These are phyloP conservation scores for Ascochyta lentis DNA, from an alignment of 2,329 filamentous ascomycete species.

Conservation along the genomic window DNA sequence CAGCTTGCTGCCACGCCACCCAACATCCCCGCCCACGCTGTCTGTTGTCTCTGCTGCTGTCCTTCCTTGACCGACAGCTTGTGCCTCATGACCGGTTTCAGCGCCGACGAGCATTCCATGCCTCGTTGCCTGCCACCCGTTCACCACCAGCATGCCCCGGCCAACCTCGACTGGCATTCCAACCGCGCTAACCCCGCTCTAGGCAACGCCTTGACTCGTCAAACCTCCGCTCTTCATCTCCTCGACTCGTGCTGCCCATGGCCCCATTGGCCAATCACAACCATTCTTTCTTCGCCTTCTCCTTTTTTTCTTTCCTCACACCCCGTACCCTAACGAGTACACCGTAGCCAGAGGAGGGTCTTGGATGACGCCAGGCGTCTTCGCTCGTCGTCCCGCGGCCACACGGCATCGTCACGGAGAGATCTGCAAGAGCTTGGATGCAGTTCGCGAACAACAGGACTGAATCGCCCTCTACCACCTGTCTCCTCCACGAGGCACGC, in stretches of 20 bases:
- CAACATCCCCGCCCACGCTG: not conserved
- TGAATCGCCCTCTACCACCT: not conserved
- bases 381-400: conserved; percentile 1
- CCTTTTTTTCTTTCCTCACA: conserved; percentile 16
- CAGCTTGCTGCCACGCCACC: conserved; percentile 16
- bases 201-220: conserved; percentile 30
- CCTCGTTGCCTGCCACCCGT: conserved; percentile 5
- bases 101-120: conserved; percentile 20
- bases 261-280: conserved; percentile 31
- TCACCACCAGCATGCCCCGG: conserved; percentile 16
- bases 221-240: conserved; percentile 48
- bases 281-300: conserved; percentile 12
- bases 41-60: conserved; percentile 17
- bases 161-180: conserved; percentile 21
- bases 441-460: conserved; percentile 5
- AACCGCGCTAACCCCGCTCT: conserved; percentile 16
- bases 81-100: conserved; percentile 23
- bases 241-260: conserved; percentile 36
- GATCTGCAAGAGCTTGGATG: conserved; percentile 20
- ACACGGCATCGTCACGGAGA: conserved; percentile 1
- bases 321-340: not conserved
- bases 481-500: not conserved
- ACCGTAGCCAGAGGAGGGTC: not conserved
- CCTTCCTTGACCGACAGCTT: conserved; percentile 18
- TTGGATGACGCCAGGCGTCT: not conserved